phyloP scores from a whole-genome alignment of 768 basidiomycete genomes.

The Clitopilus passeckerianus region DNA sequence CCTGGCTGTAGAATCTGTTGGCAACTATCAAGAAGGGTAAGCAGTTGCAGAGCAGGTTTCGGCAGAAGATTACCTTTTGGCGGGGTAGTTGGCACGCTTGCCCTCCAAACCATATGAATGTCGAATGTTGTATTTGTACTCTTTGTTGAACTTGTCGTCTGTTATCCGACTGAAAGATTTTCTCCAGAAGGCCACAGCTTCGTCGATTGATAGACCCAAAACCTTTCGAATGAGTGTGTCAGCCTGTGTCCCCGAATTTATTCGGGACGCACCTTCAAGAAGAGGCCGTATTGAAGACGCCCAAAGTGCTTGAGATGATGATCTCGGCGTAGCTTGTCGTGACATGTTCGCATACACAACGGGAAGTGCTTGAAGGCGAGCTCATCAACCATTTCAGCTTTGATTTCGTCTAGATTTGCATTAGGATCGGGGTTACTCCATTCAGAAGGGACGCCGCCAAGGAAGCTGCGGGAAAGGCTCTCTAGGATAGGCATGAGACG shows the following conservation, averaged over 20 bases:
- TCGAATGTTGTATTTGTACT: conserved; percentile 95
- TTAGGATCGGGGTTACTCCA: conserved; percentile 57
- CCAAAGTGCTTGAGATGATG: conserved; percentile 92
- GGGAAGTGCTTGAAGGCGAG: conserved; percentile 89
- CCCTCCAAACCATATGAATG: conserved; percentile 95
- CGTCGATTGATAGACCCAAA: conserved; percentile 89
- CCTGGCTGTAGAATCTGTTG: conserved; percentile 75
- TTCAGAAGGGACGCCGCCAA: conserved; percentile 84
- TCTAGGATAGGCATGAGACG: conserved; percentile 85
- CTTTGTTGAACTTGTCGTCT: conserved; percentile 97
- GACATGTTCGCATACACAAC: conserved; percentile 89
- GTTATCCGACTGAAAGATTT: conserved; percentile 76
- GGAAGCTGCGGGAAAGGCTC: conserved; percentile 91
- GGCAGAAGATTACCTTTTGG: conserved; percentile 59
- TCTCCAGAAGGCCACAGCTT: conserved; percentile 91
- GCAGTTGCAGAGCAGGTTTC: background rate
- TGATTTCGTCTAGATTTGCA: conserved; percentile 61
- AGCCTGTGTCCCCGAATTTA: background rate
- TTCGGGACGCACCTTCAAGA: conserved; percentile 71
- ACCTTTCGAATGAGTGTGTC: conserved; percentile 45
- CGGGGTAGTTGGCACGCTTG: conserved; percentile 89
- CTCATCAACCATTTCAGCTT: conserved; percentile 92
- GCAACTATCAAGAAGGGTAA: conserved; percentile 50
- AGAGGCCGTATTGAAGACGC: conserved; percentile 86
- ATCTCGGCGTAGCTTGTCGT: conserved; percentile 71